Conservation (phyloP, 1,139 yeast species). For the Diutina mesorugosa region DNA sequence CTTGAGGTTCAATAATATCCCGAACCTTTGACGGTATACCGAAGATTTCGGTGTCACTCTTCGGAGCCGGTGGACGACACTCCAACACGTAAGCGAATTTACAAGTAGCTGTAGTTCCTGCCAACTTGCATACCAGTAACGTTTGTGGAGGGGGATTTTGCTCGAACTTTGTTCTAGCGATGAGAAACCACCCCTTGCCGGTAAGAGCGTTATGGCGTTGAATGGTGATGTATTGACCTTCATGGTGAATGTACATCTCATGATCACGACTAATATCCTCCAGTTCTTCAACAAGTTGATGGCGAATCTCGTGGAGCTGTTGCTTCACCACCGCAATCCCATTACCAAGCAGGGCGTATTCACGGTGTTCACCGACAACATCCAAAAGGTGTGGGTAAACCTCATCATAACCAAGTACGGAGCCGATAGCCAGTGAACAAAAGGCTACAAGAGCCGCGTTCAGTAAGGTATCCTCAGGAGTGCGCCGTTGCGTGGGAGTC, state of each 20-base stretch:
- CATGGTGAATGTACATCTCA: conserved; percentile 92
- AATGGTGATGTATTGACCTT: conserved; percentile 82
- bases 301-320: conserved; percentile 45
- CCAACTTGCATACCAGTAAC: conserved; percentile 47
- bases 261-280: conserved; percentile 55
- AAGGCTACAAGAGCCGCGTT: conserved; percentile 90
- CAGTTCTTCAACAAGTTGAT: conserved; percentile 51
- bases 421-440: conserved; percentile 89
- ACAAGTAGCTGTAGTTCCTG: conserved; percentile 52
- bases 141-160: conserved; percentile 21
- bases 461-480: conserved; percentile 88
- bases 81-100: conserved; percentile 49
- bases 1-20: conserved; percentile 17
- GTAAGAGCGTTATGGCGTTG: conserved; percentile 76
- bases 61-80: conserved; percentile 35
- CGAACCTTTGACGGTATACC: conserved; percentile 57
- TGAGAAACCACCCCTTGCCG: conserved; percentile 80
- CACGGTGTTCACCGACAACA: conserved; percentile 67
- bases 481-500: conserved; percentile 77
- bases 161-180: conserved; percentile 74
- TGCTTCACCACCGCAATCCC: conserved; percentile 71
- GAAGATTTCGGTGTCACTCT: conserved; percentile 27
- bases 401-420: conserved; percentile 91
- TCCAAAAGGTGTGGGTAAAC: conserved; percentile 71
- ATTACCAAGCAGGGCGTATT: conserved; percentile 34